Evolutionary conservation across 2,329 filamentous ascomycete genomes (phyloP).

Genomic region (Pyricularia pennisetigena): DNA sequence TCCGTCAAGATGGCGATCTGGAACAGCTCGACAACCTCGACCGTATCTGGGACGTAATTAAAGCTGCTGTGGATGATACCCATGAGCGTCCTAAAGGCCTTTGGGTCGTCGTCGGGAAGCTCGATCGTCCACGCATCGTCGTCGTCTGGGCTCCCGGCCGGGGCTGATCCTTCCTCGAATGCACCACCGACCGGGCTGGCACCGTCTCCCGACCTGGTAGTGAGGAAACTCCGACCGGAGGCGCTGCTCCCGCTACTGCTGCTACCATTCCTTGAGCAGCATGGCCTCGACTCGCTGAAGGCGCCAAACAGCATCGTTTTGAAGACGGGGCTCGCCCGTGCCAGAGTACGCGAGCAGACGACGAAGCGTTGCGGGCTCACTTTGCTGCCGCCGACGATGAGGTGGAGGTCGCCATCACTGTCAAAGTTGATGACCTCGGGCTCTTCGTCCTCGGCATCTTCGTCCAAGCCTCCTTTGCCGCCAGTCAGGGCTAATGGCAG

Average conservation of each 20-base stretch:
- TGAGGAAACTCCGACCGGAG: background rate
- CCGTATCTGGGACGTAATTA: constrained; percentile 12
- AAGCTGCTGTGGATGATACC: constrained; percentile 20
- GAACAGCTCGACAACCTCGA: constrained; percentile 16
- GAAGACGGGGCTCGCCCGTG: constrained; percentile 17
- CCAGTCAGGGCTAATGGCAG: background rate
- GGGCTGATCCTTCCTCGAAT: background rate
- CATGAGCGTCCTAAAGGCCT: constrained; percentile 17
- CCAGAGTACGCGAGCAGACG: constrained; percentile 18
- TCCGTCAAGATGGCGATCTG: constrained; percentile 17
- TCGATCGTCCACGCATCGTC: constrained; percentile 15
- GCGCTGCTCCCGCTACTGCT: background rate
- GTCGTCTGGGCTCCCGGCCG: background rate
- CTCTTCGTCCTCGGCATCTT: background rate
- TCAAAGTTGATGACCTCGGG: constrained; percentile 6
- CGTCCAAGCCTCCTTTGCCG: background rate
- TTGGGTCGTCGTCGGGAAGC: constrained; percentile 20
- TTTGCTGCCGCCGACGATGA: constrained; percentile 5
- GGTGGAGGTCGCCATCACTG: constrained; percentile 9
- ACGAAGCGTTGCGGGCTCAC: constrained; percentile 10
- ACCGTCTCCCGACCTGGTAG: background rate
- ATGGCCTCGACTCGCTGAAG: constrained; percentile 15
- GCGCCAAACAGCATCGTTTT: constrained; percentile 18
- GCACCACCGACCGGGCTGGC: background rate
- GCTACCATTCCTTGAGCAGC: background rate